Evolutionary conservation across 2,329 filamentous ascomycete species (phyloP).

Genomic region (Curvularia spicifera): DNA sequence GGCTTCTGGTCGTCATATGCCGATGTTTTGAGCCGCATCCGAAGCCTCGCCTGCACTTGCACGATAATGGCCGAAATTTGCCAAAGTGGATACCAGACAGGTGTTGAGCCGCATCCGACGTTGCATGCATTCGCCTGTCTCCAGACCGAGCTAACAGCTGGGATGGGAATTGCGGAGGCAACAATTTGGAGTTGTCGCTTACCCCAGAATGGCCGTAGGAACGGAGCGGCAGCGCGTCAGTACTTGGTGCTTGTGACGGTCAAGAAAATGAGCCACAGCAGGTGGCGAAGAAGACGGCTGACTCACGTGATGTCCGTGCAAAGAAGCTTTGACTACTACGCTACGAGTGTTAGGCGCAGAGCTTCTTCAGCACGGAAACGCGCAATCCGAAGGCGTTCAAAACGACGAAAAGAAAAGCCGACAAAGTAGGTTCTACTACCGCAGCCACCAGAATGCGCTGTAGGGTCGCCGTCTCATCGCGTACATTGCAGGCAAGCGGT

Average conservation of each 20-base stretch:
- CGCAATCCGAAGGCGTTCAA: not conserved
- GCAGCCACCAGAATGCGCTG: not conserved
- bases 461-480: not conserved
- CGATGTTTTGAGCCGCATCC: slow-evolving; percentile 3
- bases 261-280: not conserved
- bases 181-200: not conserved
- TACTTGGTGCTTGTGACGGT: not conserved
- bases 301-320: not conserved
- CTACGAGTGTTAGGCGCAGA: not conserved
- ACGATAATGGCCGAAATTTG: not conserved
- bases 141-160: not conserved
- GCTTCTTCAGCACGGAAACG: not conserved
- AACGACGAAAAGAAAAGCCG: not conserved
- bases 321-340: not conserved
- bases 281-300: not conserved
- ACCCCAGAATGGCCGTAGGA: not conserved
- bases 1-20: slow-evolving; percentile 14
- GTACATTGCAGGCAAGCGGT: not conserved
- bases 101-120: slow-evolving; percentile 11
- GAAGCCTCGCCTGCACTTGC: slow-evolving; percentile 4
- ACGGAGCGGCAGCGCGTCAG: not conserved
- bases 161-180: slow-evolving; percentile 2
- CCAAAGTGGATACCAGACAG: not conserved
- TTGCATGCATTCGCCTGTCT: slow-evolving; percentile 7
- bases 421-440: not conserved